Evolutionary conservation across 202 grass and related monocot species (phyloP).

Genomic region (Panicum hallii): DNA sequence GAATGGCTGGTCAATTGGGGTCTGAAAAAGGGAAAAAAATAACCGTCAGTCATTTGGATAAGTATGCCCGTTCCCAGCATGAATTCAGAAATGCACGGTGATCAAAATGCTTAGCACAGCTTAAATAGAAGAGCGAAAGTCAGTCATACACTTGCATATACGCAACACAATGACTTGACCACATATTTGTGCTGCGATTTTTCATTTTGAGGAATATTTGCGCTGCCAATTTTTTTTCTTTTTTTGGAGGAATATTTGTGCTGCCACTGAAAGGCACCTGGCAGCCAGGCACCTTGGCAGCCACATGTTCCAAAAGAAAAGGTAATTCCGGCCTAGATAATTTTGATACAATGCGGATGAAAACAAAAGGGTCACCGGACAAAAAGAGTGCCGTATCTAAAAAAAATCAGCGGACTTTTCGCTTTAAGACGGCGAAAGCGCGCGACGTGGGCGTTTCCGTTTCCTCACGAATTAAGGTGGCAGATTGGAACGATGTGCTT

Average conservation of each 20-base stretch:
- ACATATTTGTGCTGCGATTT: not conserved
- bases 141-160: not conserved
- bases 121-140: not conserved
- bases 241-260: not conserved
- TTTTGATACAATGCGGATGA: too few relatives aligned
- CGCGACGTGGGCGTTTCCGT: not conserved
- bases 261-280: not conserved
- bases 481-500: not conserved
- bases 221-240: too few relatives aligned
- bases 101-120: not conserved
- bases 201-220: too few relatives aligned
- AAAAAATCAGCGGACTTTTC: not conserved
- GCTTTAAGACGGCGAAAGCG: not conserved
- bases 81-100: not conserved
- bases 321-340: not conserved
- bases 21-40: not conserved
- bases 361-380: not conserved
- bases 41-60: constrained; percentile 17
- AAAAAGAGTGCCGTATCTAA: not conserved
- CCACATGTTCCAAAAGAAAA: not conserved
- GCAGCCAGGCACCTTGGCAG: not conserved
- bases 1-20: not conserved
- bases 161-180: not conserved
- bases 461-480: not conserved
- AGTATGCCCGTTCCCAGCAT: not conserved